A percentile compares a stretch with the other conserved stretches of the same genome.
Conservation (phyloP, 1,284 basidiomycete genomes). For the Pascua guehoae region DNA sequence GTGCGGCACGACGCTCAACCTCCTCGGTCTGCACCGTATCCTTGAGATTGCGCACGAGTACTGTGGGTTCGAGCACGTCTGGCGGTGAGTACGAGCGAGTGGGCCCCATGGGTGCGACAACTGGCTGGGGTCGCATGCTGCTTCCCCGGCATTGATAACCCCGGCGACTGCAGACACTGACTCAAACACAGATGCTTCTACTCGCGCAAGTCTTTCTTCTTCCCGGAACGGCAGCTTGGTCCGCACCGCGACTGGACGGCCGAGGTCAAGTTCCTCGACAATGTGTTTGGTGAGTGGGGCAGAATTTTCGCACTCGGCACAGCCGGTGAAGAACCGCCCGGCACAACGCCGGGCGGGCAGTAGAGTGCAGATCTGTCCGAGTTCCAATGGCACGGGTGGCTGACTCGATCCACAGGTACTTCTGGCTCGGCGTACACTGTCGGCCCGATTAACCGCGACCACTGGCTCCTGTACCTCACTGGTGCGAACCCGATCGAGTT, state of each 20-base stretch:
- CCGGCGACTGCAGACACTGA: background rate
- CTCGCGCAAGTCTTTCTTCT: conserved; percentile 98
- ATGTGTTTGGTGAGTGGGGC: conserved; percentile 54
- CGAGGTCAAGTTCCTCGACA: conserved; percentile 88
- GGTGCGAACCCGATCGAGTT: conserved; percentile 51
- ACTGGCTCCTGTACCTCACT: conserved; percentile 95
- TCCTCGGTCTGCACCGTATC: conserved; percentile 87
- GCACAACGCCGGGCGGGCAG: background rate
- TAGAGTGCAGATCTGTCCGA: background rate
- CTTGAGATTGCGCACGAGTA: conserved; percentile 80
- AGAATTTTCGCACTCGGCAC: conserved; percentile 1
- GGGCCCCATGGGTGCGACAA: background rate
- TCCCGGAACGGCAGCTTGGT: conserved; percentile 90
- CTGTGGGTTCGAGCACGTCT: conserved; percentile 69
- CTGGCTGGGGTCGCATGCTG: background rate
- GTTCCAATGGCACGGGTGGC: background rate
- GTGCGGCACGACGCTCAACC: conserved; percentile 96
- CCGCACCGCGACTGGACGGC: conserved; percentile 93
- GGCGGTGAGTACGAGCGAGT: conserved; percentile 55
- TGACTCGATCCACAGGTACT: conserved; percentile 46
- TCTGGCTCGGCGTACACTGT: conserved; percentile 90
- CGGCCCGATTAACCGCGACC: conserved; percentile 96
- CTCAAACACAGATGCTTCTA: conserved; percentile 67
- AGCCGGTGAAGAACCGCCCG: background rate
- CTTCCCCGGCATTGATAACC: background rate